Evolutionary conservation across 768 basidiomycete species (phyloP).

Genomic region (Lentinula lateritia): DNA sequence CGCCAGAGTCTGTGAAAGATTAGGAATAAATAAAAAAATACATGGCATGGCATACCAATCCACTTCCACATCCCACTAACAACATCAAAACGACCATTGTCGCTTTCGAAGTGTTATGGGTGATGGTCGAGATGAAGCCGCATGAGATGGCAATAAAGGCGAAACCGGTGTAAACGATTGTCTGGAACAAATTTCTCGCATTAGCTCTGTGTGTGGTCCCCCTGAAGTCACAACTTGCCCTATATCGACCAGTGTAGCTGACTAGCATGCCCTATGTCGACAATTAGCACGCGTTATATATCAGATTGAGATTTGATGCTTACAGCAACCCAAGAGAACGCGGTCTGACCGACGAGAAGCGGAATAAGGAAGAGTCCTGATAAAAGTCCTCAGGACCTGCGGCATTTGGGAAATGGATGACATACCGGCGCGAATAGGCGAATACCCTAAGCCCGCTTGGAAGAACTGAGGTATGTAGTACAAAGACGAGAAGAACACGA

Average conservation of each 20-base stretch:
- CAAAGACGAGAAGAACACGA: slow-evolving; percentile 57
- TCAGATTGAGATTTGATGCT: slow-evolving; percentile 11
- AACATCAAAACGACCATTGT: slow-evolving; percentile 59
- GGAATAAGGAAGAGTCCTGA: slow-evolving; percentile 65
- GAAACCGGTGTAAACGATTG: slow-evolving; percentile 59
- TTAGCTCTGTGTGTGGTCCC: background rate
- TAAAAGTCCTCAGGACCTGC: background rate
- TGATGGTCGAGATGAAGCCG: slow-evolving; percentile 62
- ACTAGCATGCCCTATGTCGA: slow-evolving; percentile 50
- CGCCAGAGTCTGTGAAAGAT: slow-evolving; percentile 37
- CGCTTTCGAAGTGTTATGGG: slow-evolving; percentile 37
- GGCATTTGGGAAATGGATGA: background rate
- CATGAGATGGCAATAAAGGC: slow-evolving; percentile 63
- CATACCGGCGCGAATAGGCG: slow-evolving; percentile 46
- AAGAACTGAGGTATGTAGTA: slow-evolving; percentile 76
- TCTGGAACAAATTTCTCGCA: slow-evolving; percentile 21
- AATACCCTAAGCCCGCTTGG: slow-evolving; percentile 64
- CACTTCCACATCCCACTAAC: slow-evolving; percentile 54
- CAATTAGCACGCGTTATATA: background rate
- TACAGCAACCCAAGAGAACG: slow-evolving; percentile 51
- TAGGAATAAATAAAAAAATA: background rate
- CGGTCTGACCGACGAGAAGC: slow-evolving; percentile 58
- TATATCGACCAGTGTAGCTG: slow-evolving; percentile 62
- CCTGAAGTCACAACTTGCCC: slow-evolving; percentile 21
- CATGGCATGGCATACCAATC: slow-evolving; percentile 29